Conservation (phyloP, 495 filamentous ascomycete genomes). For the Glutinoglossum americanum region DNA sequence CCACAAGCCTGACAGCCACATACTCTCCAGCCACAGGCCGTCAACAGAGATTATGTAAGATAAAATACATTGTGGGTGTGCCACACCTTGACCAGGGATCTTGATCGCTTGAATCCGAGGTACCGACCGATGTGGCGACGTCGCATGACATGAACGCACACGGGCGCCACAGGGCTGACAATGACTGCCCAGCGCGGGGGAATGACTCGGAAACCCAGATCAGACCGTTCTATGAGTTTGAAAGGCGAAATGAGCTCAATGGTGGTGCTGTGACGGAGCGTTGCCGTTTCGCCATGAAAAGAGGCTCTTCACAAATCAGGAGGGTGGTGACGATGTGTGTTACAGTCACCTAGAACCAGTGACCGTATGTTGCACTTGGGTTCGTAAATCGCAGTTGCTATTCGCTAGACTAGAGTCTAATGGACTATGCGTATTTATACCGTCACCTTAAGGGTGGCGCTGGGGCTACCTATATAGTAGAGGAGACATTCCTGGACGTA, state of each 20-base stretch:
- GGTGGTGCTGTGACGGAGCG: conserved; percentile 1
- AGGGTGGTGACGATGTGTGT: background rate
- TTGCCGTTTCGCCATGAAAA: background rate
- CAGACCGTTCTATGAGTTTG: conserved; percentile 3
- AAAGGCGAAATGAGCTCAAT: conserved; percentile 4
- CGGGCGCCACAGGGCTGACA: conserved; percentile 3
- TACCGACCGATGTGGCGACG: conserved; percentile 5
- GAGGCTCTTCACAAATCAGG: background rate
- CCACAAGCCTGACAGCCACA: too few relatives aligned
- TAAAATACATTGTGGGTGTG: background rate
- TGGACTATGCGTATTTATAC: too few relatives aligned
- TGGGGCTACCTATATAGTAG: too few relatives aligned
- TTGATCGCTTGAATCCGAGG: conserved; percentile 5
- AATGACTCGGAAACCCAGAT: conserved; percentile 1
- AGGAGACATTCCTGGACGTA: too few relatives aligned
- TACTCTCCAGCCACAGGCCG: background rate
- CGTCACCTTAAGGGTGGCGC: too few relatives aligned
- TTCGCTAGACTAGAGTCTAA: too few relatives aligned
- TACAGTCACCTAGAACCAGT: too few relatives aligned
- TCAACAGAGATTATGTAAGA: conserved; percentile 1
- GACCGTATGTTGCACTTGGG: too few relatives aligned
- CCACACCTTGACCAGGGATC: conserved; percentile 4
- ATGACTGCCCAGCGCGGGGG: background rate
- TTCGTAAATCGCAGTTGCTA: too few relatives aligned
- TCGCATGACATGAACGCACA: background rate